Evolutionary conservation across 768 basidiomycete species (phyloP), one percentile per base, ranked within the genome.

Genomic region (Boletus rufocinnamomeus): DNA sequence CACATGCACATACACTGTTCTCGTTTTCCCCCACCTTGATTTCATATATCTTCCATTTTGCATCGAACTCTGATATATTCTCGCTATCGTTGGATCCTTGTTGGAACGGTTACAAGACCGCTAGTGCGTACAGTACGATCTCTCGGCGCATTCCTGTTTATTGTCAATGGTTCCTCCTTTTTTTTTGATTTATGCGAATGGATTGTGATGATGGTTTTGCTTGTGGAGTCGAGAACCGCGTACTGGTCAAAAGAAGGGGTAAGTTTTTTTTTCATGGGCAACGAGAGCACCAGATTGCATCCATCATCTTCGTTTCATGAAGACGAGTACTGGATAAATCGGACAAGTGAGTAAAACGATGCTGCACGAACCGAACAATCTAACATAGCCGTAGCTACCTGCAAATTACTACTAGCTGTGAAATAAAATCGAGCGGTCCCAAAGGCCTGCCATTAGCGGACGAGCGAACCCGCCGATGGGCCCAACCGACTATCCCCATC

Each of bases 91-190:
- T 45, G 50, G 23, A 49, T 50, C 50, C 2, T 17, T 43, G 47
- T 57, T 56, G 65, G 63, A 63, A 69, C 69, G 56, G 62, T 61
- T 43, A 35, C 53, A 51, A 58, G 59, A 53, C 54, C 58, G 61
- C 61, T 65, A 59, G 67, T 65, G 67, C 59, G 67, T 63, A 61
- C 50, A 19, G 56, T 65, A 48, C n/a, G 21, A 52, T 53, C 52
- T 38, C 58, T 71, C n/a, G 46, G 30, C 59, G 62, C 59, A 60
- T 65, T 62, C 62, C 61, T 69, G 57, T 60, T 59, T 56, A 40
- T 67, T 50, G 34, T 50, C 49, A 2, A 50, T 25, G 38, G 28
- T 44, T 54, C 27, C 6, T 27, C 41, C 47, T 45, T 52, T 50
- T 67, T 34, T 28, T 49, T 45, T 60, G 48, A 30, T 61, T 64